phyloP scores from a whole-genome alignment of 768 basidiomycete species.

The Kwoniella europaea region DNA sequence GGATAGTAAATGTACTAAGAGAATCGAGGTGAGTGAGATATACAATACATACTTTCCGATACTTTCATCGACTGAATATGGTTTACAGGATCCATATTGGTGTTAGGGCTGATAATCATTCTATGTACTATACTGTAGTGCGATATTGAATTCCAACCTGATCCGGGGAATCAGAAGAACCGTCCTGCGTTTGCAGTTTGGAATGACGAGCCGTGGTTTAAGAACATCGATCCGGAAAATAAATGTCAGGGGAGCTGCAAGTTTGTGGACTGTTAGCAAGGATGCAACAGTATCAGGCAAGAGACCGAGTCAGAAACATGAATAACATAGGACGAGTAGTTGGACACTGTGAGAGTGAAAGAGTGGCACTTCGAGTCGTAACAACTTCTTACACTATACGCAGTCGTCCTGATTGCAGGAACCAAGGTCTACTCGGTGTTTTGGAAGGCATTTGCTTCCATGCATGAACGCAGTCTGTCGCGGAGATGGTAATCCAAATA shows the following conservation, averaged over 20 bases:
- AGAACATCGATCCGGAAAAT: conserved; percentile 9
- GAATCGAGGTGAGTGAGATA: not conserved
- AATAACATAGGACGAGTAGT: no score
- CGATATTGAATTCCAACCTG: conserved; percentile 4
- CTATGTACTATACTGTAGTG: conserved; percentile 1
- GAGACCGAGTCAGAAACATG: not conserved
- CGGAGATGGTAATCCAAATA: no score
- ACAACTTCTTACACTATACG: no score
- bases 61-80: not conserved
- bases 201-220: conserved; percentile 4
- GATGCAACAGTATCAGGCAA: not conserved
- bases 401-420: no score
- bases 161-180: conserved; percentile 2
- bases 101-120: no score
- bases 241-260: conserved; percentile 6
- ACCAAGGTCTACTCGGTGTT: no score
- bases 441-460: no score
- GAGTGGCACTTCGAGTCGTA: no score
- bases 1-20: not conserved
- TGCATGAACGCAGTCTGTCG: no score
- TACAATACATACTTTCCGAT: no score
- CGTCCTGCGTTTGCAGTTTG: conserved; percentile 4
- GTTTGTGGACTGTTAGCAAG: not conserved
- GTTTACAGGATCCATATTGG: no score
- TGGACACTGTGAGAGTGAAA: no score